Evolutionary conservation across 192 early-diverging fungal species (phyloP), one percentile per base, ranked within the genome.

Genomic region (Gonapodya sp.): DNA sequence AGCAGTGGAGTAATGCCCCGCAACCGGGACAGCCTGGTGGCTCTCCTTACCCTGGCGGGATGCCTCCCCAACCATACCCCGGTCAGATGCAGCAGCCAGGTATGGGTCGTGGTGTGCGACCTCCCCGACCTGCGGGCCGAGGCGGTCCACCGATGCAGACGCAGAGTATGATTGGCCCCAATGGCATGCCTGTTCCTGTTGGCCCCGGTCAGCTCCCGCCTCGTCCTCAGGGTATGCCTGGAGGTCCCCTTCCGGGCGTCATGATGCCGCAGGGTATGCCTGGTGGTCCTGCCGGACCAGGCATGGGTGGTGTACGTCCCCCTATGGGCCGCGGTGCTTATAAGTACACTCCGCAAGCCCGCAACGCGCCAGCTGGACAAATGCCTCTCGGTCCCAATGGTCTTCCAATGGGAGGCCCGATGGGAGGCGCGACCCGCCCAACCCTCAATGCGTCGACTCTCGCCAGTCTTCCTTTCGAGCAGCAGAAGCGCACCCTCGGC

Each of bases 401-500:
- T 24, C 82, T 79, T 36, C 35, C 84, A 0, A 35, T 83, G 31
- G 85, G 82, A 73, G 82, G 86, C 78, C 85, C 84, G 77, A 64
- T 64, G 46, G 46, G 46, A 16, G 46, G 46, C 8, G 74, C 85
- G 35, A 83, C 80, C 64, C 83, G 83, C 80, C 87, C 86, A 35
- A 83, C 85, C 18, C 86, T 95, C 80, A 92, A 89, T 79, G 92
- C 95, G n/a, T 93, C 94, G 81, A 86, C 91, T 24, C 90, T 98
- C 36, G 94, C 95, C 37, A 87, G 91, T 79, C 91, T 94, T 36
- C 88, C 91, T 35, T 86, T 92, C 36, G 96, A 96, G 73, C 88
- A 93, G 81, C 96, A 98, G 88, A 99, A 99, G 89, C 95, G 95
- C 84, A 92, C 95, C 87, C 92, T 99, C 32, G 98, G 98, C 81